A percentile compares a stretch with the other conserved stretches of the same genome.
phyloP scores from a whole-genome alignment of 2,329 filamentous ascomycete genomes.

The Ophiostoma piceae region DNA sequence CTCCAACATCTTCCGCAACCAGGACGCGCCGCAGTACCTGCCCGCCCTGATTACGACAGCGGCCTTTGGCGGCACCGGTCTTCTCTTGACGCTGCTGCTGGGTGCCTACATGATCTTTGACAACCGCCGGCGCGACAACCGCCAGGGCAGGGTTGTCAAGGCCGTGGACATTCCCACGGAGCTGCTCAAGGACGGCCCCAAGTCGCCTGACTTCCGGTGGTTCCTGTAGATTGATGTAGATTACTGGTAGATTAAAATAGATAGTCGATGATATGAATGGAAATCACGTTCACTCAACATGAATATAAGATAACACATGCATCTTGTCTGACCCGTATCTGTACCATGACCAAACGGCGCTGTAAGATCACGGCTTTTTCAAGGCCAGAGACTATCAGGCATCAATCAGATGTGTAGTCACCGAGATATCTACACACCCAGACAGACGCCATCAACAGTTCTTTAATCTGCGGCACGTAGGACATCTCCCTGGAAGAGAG shows the following conservation, averaged over 20 bases:
- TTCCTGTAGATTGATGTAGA: slow-evolving; percentile 31
- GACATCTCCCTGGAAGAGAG: slow-evolving; percentile 10
- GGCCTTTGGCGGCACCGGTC: slow-evolving; percentile 57
- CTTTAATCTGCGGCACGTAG: slow-evolving; percentile 14
- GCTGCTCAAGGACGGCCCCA: slow-evolving; percentile 50
- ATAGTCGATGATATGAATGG: background rate
- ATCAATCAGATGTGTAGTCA: too few relatives aligned
- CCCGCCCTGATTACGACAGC: slow-evolving; percentile 62
- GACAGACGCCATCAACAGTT: background rate
- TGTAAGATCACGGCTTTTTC: slow-evolving; percentile 57
- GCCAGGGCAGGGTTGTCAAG: slow-evolving; percentile 49
- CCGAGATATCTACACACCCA: too few relatives aligned
- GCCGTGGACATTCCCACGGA: slow-evolving; percentile 55
- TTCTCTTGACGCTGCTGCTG: slow-evolving; percentile 49
- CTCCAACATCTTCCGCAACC: slow-evolving; percentile 60
- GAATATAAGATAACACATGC: background rate
- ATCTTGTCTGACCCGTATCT: slow-evolving; percentile 57
- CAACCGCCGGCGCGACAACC: slow-evolving; percentile 55
- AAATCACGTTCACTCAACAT: background rate
- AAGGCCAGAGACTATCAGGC: slow-evolving; percentile 40
- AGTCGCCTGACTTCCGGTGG: slow-evolving; percentile 52
- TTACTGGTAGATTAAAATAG: background rate
- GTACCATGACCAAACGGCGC: slow-evolving; percentile 49
- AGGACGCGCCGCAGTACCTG: slow-evolving; percentile 61
- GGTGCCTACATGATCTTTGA: slow-evolving; percentile 61